Conservation (phyloP, 306 rosid genomes). For the Acacia crassicarpa region DNA sequence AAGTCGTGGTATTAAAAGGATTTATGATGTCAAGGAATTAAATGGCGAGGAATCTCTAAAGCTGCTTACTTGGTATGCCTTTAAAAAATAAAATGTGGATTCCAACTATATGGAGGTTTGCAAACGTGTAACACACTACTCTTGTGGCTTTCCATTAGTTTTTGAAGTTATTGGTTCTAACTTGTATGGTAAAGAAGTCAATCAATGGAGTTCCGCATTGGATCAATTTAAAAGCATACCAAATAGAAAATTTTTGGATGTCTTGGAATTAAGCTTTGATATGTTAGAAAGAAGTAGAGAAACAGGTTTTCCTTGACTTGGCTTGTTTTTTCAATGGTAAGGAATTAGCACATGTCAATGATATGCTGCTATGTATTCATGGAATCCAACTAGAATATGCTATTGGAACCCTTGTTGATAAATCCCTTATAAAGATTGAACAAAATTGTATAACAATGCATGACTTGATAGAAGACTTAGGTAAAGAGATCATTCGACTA, state of each 20-base stretch:
- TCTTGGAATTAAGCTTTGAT: not conserved
- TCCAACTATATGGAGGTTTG: not conserved
- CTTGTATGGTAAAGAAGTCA: not conserved
- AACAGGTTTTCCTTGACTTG: not conserved
- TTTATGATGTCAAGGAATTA: not conserved
- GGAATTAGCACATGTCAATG: not conserved
- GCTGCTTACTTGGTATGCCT: constrained; percentile 4
- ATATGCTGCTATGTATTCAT: not conserved
- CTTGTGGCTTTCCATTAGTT: not conserved
- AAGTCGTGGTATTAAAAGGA: not conserved
- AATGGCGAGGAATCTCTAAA: not conserved
- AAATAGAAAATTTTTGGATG: not conserved
- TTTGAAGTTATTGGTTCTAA: not conserved
- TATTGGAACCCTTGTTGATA: not conserved
- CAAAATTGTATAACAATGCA: not conserved
- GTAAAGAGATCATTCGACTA: not conserved
- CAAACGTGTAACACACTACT: not conserved
- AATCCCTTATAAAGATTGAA: not conserved
- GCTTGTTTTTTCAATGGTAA: constrained; percentile 9
- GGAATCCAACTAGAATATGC: not conserved
- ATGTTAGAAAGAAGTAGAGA: not conserved
- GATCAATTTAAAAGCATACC: not conserved
- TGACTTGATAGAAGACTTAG: not conserved
- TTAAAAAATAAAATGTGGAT: not conserved
- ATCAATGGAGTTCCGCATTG: not conserved